Conservation (phyloP, 1,284 basidiomycete species). For the Trametes polyzona region DNA sequence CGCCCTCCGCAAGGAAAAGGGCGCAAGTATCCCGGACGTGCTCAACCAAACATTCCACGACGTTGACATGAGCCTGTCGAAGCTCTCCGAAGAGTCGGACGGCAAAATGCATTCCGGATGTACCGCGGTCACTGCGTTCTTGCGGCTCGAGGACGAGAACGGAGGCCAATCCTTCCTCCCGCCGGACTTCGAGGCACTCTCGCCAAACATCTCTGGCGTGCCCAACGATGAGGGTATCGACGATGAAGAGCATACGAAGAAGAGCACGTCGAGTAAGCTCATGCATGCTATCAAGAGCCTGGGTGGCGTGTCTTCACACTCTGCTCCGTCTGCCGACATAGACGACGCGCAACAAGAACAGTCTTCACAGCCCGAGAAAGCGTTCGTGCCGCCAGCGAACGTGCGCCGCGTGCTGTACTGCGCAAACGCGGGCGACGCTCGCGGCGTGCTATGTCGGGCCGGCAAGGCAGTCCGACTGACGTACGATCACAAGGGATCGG, state of each 20-base stretch:
- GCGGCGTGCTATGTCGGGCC: slow-evolving; percentile 86
- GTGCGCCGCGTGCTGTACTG: slow-evolving; percentile 87
- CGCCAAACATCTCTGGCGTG: slow-evolving; percentile 36
- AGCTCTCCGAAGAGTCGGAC: slow-evolving; percentile 80
- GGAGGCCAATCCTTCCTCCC: slow-evolving; percentile 69
- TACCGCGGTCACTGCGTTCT: slow-evolving; percentile 96
- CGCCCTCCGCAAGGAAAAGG: slow-evolving; percentile 25
- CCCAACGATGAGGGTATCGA: slow-evolving; percentile 21
- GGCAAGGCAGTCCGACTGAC: slow-evolving; percentile 94
- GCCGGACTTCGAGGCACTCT: slow-evolving; percentile 33
- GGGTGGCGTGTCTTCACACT: slow-evolving; percentile 44
- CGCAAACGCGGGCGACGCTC: slow-evolving; percentile 95
- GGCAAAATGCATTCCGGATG: slow-evolving; percentile 96
- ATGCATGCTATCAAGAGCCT: slow-evolving; percentile 61
- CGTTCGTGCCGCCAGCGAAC: slow-evolving; percentile 51
- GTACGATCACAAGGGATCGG: slow-evolving; percentile 98
- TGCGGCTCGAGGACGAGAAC: slow-evolving; percentile 87
- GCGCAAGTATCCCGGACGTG: slow-evolving; percentile 75
- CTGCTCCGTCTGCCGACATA: slow-evolving; percentile 34
- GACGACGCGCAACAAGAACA: slow-evolving; percentile 10
- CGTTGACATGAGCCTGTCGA: slow-evolving; percentile 84
- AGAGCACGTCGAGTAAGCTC: slow-evolving; percentile 54
- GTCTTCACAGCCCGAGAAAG: slow-evolving; percentile 14
- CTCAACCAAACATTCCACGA: slow-evolving; percentile 94
- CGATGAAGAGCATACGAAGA: slow-evolving; percentile 37